phyloP scores from a whole-genome alignment of 2,329 filamentous ascomycete genomes.

The Dactylellina cionopaga region DNA sequence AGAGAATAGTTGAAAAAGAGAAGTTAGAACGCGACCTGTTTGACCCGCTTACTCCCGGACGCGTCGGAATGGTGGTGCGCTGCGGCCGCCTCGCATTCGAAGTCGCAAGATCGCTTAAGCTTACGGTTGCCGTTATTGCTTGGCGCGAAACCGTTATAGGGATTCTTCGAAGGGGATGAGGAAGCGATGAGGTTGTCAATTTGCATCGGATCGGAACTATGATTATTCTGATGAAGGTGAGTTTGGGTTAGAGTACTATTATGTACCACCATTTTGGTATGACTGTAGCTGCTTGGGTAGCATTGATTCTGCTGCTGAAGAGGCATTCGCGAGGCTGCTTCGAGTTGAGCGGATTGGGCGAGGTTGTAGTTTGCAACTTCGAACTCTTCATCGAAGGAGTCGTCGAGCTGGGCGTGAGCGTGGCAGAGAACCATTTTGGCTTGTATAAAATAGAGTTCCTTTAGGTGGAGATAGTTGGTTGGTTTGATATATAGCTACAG shows the following conservation, averaged over 20 bases:
- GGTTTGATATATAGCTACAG: background rate
- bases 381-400: conserved; percentile 51
- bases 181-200: conserved; percentile 39
- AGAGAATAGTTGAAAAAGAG: background rate
- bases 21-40: conserved; percentile 51
- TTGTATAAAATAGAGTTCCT: conserved; percentile 2
- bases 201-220: conserved; percentile 51
- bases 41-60: conserved; percentile 47
- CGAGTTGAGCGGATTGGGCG: conserved; percentile 41
- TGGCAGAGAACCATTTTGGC: conserved; percentile 50
- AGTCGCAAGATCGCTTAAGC: conserved; percentile 52
- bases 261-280: conserved; percentile 27
- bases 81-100: conserved; percentile 41
- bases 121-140: conserved; percentile 19
- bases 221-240: conserved; percentile 23
- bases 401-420: conserved; percentile 52
- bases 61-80: conserved; percentile 31
- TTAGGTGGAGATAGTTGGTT: conserved; percentile 1
- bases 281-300: conserved; percentile 29
- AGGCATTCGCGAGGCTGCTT: conserved; percentile 36
- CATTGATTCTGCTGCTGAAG: conserved; percentile 22
- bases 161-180: too few species aligned
- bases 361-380: conserved; percentile 52
- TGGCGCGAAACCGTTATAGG: conserved; percentile 6
- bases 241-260: conserved; percentile 46